Base-by-base conservation (phyloP, 2,329 filamentous ascomycete species). In the Alternaria panax region DNA sequence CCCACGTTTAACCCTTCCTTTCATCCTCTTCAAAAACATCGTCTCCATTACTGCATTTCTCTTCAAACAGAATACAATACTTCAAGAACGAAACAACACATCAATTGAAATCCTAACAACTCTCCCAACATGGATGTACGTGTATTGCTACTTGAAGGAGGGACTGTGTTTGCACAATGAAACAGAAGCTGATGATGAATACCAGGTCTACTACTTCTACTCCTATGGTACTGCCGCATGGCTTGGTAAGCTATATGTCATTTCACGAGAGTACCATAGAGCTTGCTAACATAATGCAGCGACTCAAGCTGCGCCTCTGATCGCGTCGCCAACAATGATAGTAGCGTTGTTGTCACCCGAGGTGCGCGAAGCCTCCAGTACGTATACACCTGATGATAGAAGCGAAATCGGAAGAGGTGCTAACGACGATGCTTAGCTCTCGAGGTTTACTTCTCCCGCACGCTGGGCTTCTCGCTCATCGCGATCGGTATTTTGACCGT, bases 401-500 rank as follows among this genome's bases (percentile, higher is more conserved):
- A 43, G 16, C 12, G 22, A 5, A 20, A 7, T 1, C 4, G 8
- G 11, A 22, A 32, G 12, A 5, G 18, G 12, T n/a, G 27, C 40
- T 60, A 63, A 64, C 30, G 4, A 16, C 12, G 0, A 7, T 3
- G 41, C 48, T 16, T 65, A 87, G 88, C 79, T 24, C 81, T 92
- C 30, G 90, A 93, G 77, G 79, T 86, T 56, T 94, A 94, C 83
- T 88, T 93, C 75, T 87, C 87, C 51, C 89, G 91, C 41, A 87
- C 85, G 27, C 84, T 92, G 1, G 91, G 90, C 63, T 81, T 93
- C 57, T 81, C 87, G 28, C 84, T 92, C 43, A 80, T 93, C 22
- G 80, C 87, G 9, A 79, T 94, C 27, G 88, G 87, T 30, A 72
- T 88, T 7, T 78, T 90, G 12, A 84, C 85, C n/a, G 78, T 93